A percentile compares a stretch with the other conserved stretches of the same genome.
Evolutionary conservation across 352 stramenopile genomes (phyloP).

Genomic region (Thalassiosira ordinaria): DNA sequence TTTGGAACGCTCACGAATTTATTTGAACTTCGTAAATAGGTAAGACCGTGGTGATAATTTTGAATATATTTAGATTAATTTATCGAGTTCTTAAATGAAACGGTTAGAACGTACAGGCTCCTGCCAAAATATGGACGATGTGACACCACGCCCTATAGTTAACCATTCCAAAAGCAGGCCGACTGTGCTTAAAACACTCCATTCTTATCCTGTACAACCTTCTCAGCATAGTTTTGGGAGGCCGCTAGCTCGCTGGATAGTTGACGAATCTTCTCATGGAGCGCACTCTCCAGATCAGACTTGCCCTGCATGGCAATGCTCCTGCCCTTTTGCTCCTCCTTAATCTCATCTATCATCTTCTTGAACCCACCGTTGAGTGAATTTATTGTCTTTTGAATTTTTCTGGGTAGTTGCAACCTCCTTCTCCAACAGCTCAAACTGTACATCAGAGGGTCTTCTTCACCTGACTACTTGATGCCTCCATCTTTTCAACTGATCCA

Average conservation of each 20-base stretch:
- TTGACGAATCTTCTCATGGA: conserved; percentile 4
- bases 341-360: conserved; percentile 33
- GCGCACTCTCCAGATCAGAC: conserved; percentile 1
- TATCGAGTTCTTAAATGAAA: too few species aligned
- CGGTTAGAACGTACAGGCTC: too few species aligned
- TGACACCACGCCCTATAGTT: too few species aligned
- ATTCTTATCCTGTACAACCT: conserved; percentile 15
- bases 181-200: too few species aligned
- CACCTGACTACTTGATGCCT: conserved; percentile 8
- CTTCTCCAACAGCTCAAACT: conserved; percentile 20
- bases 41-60: too few species aligned
- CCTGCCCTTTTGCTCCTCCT: too few species aligned
- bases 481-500: too few species aligned
- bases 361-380: conserved; percentile 6
- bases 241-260: neutral
- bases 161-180: too few species aligned
- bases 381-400: conserved; percentile 8
- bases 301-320: conserved; percentile 20
- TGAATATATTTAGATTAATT: too few species aligned
- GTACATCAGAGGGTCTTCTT: neutral
- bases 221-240: conserved; percentile 12
- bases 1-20: too few species aligned
- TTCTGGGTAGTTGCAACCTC: neutral
- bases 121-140: too few species aligned
- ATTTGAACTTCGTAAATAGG: too few species aligned